A percentile compares a stretch with the other conserved stretches of the same genome.
These are phyloP conservation scores for Diophrys sp. DNA, from an alignment of 73 alveolate species.

Conservation along the genomic window DNA sequence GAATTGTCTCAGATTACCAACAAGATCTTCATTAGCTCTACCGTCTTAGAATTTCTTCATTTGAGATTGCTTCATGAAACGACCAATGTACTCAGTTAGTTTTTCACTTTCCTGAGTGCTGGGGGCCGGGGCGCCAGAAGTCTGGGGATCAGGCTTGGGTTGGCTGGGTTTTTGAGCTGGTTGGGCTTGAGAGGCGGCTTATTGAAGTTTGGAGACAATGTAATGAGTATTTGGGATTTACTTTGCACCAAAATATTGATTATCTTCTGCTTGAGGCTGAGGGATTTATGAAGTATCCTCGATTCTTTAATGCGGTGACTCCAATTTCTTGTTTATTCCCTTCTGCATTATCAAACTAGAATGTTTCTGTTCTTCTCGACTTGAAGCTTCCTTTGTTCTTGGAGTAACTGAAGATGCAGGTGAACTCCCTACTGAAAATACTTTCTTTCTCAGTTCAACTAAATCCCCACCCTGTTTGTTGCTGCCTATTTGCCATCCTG, in stretches of 20 bases:
- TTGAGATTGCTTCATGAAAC: conserved; percentile 1
- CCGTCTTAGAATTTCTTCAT: conserved; percentile 5
- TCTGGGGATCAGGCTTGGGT: too few species aligned
- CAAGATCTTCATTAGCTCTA: conserved; percentile 1
- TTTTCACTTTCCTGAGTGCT: too few species aligned
- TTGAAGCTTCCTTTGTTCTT: background rate
- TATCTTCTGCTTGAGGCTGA: background rate
- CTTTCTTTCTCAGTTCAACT: background rate
- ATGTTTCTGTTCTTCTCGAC: background rate
- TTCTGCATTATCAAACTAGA: background rate
- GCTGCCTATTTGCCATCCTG: background rate
- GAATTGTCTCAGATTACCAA: conserved; percentile 1
- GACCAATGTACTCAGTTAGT: conserved; percentile 1
- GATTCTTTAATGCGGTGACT: background rate
- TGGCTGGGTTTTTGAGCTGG: too few species aligned
- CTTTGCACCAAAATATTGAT: background rate
- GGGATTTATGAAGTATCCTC: background rate
- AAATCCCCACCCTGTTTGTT: background rate
- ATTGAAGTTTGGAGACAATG: too few species aligned
- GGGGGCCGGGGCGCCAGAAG: too few species aligned
- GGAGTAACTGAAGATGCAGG: background rate
- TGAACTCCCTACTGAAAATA: background rate
- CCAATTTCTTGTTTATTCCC: background rate
- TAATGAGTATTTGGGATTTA: background rate
- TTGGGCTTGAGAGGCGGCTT: too few species aligned